Conservation (phyloP, 2,329 filamentous ascomycete species). For the Cercospora sp. region DNA sequence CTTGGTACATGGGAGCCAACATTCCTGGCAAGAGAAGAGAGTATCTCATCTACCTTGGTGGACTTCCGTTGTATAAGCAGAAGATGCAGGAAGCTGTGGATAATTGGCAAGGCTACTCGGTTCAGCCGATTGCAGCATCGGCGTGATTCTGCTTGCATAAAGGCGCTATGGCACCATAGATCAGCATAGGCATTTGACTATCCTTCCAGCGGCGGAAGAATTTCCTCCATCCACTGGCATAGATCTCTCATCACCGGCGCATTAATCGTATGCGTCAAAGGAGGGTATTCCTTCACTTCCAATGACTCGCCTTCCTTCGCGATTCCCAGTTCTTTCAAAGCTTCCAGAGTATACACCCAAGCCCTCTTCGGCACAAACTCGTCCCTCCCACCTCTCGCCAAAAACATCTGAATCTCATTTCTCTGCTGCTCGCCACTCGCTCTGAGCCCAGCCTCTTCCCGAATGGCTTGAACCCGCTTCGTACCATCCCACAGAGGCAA, state of each 20-base stretch:
- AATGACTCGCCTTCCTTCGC: background rate
- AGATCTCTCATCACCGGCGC: background rate
- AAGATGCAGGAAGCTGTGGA: background rate
- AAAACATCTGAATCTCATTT: slow-evolving; percentile 38
- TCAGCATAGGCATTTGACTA: background rate
- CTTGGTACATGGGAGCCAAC: slow-evolving; percentile 43
- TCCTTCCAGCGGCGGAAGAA: background rate
- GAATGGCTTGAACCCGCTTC: background rate
- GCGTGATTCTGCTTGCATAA: background rate
- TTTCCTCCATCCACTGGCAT: background rate
- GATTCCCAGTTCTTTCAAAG: background rate
- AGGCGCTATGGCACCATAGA: background rate
- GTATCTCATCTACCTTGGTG: slow-evolving; percentile 36
- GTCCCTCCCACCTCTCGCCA: slow-evolving; percentile 50
- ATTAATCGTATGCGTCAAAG: background rate
- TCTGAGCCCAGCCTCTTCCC: background rate
- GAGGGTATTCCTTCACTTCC: background rate
- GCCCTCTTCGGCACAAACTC: slow-evolving; percentile 47
- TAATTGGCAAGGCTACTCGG: background rate
- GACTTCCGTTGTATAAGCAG: slow-evolving; percentile 19
- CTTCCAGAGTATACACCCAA: slow-evolving; percentile 25
- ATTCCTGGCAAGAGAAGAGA: slow-evolving; percentile 48
- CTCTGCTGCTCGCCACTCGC: background rate
- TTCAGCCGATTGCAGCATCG: background rate
- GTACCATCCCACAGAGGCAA: slow-evolving; percentile 42